These are phyloP conservation scores for Gnomoniopsis smithogilvyi DNA, from an alignment of 2,329 filamentous ascomycete genomes.

Conservation along the genomic window DNA sequence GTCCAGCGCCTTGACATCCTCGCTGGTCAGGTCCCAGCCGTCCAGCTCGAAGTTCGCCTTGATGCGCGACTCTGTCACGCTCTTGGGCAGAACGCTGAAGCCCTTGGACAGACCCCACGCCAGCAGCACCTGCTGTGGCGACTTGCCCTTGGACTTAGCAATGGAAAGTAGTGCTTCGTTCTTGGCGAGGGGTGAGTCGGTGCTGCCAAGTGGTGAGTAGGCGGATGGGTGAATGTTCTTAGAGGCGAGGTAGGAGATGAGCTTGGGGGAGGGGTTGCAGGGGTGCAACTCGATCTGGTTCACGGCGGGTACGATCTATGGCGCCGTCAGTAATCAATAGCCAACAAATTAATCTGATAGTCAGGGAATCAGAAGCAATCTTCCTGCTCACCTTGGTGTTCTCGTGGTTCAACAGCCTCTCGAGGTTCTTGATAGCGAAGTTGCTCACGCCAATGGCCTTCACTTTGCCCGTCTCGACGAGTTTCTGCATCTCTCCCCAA, in stretches of 20 bases:
- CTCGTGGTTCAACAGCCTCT: constrained; percentile 68
- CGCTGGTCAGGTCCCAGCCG: constrained; percentile 68
- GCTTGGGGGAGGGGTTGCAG: constrained; percentile 76
- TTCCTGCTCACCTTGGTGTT: constrained; percentile 51
- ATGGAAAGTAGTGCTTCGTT: constrained; percentile 61
- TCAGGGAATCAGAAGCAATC: neutral
- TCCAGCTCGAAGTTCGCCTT: constrained; percentile 72
- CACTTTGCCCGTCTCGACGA: constrained; percentile 66
- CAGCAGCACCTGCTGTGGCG: constrained; percentile 72
- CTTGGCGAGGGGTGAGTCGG: constrained; percentile 66
- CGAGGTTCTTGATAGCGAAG: constrained; percentile 77
- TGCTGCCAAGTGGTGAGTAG: constrained; percentile 72
- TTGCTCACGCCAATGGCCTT: constrained; percentile 84
- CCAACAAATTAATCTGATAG: neutral
- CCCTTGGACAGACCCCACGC: constrained; percentile 79
- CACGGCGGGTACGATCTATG: constrained; percentile 58
- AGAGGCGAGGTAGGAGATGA: constrained; percentile 66
- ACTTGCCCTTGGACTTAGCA: constrained; percentile 64
- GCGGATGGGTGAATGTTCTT: constrained; percentile 75
- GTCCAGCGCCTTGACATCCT: constrained; percentile 68
- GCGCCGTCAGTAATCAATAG: neutral
- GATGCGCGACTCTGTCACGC: constrained; percentile 70
- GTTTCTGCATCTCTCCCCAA: constrained; percentile 69
- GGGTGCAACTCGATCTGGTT: constrained; percentile 84
- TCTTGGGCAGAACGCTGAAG: constrained; percentile 84